A percentile compares a stretch with the other conserved stretches of the same genome.
Evolutionary conservation across 306 rosid species (phyloP).

Genomic region (Crotalaria pallida): DNA sequence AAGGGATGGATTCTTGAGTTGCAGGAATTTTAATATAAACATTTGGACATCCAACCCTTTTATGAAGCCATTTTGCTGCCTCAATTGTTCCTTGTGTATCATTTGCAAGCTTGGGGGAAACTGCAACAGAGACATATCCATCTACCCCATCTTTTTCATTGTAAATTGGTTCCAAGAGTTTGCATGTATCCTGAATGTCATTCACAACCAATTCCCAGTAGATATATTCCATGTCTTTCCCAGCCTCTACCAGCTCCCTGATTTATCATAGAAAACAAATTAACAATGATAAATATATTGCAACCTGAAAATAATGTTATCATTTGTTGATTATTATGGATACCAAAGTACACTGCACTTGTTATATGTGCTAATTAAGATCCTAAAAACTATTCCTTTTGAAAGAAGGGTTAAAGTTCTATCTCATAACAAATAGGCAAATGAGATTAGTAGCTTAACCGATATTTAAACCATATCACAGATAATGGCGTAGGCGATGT

Average conservation of each 20-base stretch:
- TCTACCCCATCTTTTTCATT: conserved; percentile 60
- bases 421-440: too few relatives aligned
- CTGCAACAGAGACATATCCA: conserved; percentile 81
- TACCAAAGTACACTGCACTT: neutral
- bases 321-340: conserved; percentile 6
- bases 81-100: conserved; percentile 71
- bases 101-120: conserved; percentile 76
- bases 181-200: conserved; percentile 88
- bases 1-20: conserved; percentile 68
- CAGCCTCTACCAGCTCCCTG: conserved; percentile 63
- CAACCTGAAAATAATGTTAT: neutral
- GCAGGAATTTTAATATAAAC: conserved; percentile 91
- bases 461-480: too few relatives aligned
- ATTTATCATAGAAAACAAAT: conserved; percentile 19
- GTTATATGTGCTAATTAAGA: neutral
- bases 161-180: conserved; percentile 74
- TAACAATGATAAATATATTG: neutral
- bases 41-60: conserved; percentile 61
- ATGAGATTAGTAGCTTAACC: too few relatives aligned
- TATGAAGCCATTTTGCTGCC: conserved; percentile 84
- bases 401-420: too few relatives aligned
- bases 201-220: conserved; percentile 93
- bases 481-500: too few relatives aligned
- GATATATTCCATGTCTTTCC: conserved; percentile 71
- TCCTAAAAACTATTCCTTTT: neutral